phyloP scores from a whole-genome alignment of 768 basidiomycete species.

The Neoboletus subvelutipes region DNA sequence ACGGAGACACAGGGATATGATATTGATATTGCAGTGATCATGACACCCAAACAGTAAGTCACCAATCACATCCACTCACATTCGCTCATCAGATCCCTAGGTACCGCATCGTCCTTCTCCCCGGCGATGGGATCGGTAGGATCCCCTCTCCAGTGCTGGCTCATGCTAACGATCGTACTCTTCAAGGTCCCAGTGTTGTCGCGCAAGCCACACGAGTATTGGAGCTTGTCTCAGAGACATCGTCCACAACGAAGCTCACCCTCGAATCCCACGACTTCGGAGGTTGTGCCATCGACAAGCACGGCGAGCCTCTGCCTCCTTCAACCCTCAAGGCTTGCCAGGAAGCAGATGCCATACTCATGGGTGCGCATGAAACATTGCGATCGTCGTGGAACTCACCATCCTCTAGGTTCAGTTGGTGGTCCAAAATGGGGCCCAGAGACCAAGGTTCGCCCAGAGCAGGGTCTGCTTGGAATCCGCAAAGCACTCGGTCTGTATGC shows the following conservation, averaged over 20 bases:
- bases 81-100: slow-evolving; percentile 38
- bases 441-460: slow-evolving; percentile 86
- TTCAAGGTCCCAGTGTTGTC: slow-evolving; percentile 85
- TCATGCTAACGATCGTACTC: neutral
- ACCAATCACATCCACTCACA: slow-evolving; percentile 12
- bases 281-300: slow-evolving; percentile 87
- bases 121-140: slow-evolving; percentile 97
- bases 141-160: neutral
- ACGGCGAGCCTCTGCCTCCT: slow-evolving; percentile 82
- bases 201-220: slow-evolving; percentile 83
- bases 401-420: slow-evolving; percentile 81
- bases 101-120: slow-evolving; percentile 84
- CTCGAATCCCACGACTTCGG: slow-evolving; percentile 83
- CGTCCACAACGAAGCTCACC: slow-evolving; percentile 64
- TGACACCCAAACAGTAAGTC: slow-evolving; percentile 47
- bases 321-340: slow-evolving; percentile 86
- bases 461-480: slow-evolving; percentile 82
- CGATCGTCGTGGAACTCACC: neutral
- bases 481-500: slow-evolving; percentile 95
- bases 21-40: slow-evolving; percentile 18
- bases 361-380: slow-evolving; percentile 61
- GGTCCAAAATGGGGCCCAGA: slow-evolving; percentile 99
- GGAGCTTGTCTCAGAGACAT: slow-evolving; percentile 61
- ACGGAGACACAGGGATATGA: neutral
- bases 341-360: slow-evolving; percentile 91